Percentiles rank a stretch among this genome's conserved stretches.
Conservation (phyloP, 2,329 filamentous ascomycete genomes). For the Aspergillus sp. region DNA sequence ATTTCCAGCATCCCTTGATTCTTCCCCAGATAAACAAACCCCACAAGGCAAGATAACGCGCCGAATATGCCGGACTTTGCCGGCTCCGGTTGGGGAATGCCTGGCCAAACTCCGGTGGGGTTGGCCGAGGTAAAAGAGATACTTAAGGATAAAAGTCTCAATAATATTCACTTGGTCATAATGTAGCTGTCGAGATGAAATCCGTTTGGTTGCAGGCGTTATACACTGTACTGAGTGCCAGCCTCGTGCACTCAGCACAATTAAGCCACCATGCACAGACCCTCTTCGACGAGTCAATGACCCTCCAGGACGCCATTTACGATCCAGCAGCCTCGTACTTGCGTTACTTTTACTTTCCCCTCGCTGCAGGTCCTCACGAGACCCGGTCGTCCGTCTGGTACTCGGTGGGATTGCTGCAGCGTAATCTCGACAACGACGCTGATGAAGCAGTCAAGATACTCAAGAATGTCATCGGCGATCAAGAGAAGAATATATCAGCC, state of each 20-base stretch:
- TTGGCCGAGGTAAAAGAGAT: too few relatives aligned
- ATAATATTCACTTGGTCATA: background rate
- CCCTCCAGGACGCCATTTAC: conserved; percentile 57
- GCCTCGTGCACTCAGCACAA: background rate
- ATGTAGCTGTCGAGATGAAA: background rate
- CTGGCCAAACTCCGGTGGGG: too few relatives aligned
- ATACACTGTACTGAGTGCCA: background rate
- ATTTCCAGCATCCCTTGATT: too few relatives aligned
- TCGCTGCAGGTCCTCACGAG: conserved; percentile 49
- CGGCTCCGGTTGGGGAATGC: too few relatives aligned
- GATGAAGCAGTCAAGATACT: conserved; percentile 55
- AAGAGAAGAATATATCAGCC: conserved; percentile 48
- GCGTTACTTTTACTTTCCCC: conserved; percentile 46
- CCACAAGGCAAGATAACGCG: too few relatives aligned
- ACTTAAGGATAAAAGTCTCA: too few relatives aligned
- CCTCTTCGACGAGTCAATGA: conserved; percentile 54
- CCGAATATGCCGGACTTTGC: too few relatives aligned
- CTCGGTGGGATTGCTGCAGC: conserved; percentile 56
- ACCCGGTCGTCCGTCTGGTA: conserved; percentile 61
- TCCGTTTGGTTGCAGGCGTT: background rate
- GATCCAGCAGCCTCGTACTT: conserved; percentile 55
- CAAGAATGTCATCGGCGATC: conserved; percentile 42
- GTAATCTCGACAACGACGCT: conserved; percentile 53
- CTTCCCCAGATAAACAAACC: too few relatives aligned
- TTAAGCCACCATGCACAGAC: conserved; percentile 30